Percentiles rank a stretch among this genome's conserved stretches.
Conservation (phyloP, 331 rosid species). For the Arachis monticola region DNA sequence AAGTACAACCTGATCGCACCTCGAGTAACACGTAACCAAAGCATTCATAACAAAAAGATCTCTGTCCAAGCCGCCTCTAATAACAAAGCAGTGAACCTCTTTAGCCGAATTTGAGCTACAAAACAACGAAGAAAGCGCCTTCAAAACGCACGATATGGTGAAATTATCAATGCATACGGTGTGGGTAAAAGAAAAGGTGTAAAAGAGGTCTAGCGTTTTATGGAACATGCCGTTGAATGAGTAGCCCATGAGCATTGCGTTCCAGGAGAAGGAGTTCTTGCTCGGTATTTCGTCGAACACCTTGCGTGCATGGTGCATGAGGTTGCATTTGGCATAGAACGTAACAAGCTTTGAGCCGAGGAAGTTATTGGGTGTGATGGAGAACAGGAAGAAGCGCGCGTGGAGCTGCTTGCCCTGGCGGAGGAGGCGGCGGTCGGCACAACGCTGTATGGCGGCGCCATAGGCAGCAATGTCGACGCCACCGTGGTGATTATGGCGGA, state of each 20-base stretch:
- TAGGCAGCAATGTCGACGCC: slow-evolving; percentile 61
- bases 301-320: slow-evolving; percentile 52
- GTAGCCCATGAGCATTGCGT: slow-evolving; percentile 71
- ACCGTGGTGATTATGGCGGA: slow-evolving; percentile 32
- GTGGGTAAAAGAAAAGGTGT: not conserved
- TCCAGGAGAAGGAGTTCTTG: slow-evolving; percentile 70
- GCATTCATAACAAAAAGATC: slow-evolving; percentile 74
- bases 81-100: slow-evolving; percentile 64
- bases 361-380: slow-evolving; percentile 78
- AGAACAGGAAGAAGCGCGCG: slow-evolving; percentile 67
- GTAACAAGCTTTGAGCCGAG: slow-evolving; percentile 77
- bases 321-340: slow-evolving; percentile 57
- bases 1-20: slow-evolving; percentile 56
- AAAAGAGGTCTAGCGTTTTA: slow-evolving; percentile 45
- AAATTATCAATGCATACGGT: slow-evolving; percentile 42
- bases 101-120: slow-evolving; percentile 36
- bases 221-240: slow-evolving; percentile 55
- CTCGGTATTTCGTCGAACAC: slow-evolving; percentile 69
- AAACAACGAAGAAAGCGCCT: slow-evolving; percentile 55
- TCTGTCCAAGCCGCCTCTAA: slow-evolving; percentile 52
- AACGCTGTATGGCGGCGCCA: slow-evolving; percentile 70
- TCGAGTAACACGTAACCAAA: slow-evolving; percentile 65
- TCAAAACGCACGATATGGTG: slow-evolving; percentile 62
- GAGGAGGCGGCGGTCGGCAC: slow-evolving; percentile 55
- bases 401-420: slow-evolving; percentile 80